A percentile compares a stretch with the other conserved stretches of the same genome.
Conservation (phyloP, 495 filamentous ascomycete species). For the Trichoderma gamsii region DNA sequence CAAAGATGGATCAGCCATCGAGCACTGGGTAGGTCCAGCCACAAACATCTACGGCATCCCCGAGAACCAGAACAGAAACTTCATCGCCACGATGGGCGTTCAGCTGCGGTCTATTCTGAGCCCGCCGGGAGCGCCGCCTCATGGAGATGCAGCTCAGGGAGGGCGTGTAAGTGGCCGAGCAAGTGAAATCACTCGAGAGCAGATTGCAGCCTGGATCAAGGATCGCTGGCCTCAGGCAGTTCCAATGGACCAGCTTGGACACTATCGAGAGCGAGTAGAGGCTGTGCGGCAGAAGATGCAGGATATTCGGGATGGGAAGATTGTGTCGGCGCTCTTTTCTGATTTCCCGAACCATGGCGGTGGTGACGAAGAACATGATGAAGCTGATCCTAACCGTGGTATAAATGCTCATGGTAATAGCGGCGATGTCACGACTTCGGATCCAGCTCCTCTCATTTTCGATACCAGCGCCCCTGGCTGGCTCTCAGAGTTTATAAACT, state of each 20-base stretch:
- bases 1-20: constrained; percentile 7
- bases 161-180: not conserved
- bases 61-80: not conserved
- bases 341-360: not conserved
- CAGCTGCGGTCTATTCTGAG: not conserved
- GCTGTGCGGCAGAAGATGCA: not conserved
- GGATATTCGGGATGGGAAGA: not conserved
- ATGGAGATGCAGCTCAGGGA: not conserved
- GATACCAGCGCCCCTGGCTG: not conserved
- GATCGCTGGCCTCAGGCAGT: not conserved
- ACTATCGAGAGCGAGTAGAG: not conserved
- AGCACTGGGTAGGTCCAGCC: constrained; percentile 1
- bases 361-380: not conserved
- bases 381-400: not conserved
- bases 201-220: not conserved
- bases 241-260: not conserved
- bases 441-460: too few relatives aligned
- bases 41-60: not conserved
- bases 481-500: not conserved
- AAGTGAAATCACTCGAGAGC: not conserved
- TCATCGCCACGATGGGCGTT: not conserved
- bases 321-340: not conserved
- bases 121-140: not conserved
- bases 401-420: not conserved
- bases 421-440: not conserved